These are phyloP conservation scores for Stephanodiscus minutulus DNA, from an alignment of 108 stramenopile genomes.

Conservation along the genomic window DNA sequence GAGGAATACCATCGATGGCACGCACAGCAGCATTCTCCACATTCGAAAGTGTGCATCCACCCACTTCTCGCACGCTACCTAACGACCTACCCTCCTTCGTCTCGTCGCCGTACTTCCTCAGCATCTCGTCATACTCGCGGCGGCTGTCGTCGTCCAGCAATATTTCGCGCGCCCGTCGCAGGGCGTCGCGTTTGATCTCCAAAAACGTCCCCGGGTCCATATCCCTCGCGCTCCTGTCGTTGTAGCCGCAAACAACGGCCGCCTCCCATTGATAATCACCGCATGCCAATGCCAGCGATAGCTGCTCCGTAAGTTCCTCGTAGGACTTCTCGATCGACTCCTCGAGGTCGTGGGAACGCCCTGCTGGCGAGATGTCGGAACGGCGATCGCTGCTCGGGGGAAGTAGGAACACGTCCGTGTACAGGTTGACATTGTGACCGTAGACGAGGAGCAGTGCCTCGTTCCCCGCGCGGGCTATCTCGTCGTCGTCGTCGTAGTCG, in stretches of 20 bases:
- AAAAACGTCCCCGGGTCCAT: constrained; percentile 5
- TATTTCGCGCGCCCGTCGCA: background rate
- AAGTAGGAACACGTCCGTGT: constrained; percentile 10
- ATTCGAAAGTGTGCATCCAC: too few species aligned
- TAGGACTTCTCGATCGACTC: background rate
- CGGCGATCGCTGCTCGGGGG: background rate
- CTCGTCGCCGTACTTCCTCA: background rate
- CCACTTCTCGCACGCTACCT: too few species aligned
- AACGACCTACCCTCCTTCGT: background rate
- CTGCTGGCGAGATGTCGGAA: too few species aligned
- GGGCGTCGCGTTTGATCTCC: constrained; percentile 1
- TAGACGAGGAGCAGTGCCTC: constrained; percentile 5
- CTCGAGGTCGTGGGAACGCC: background rate
- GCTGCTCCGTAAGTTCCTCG: background rate
- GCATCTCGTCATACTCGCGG: constrained; percentile 7
- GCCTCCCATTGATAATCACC: background rate
- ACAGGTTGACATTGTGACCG: constrained; percentile 14
- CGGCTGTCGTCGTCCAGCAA: constrained; percentile 3
- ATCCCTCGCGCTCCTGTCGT: background rate
- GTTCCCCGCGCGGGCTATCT: background rate
- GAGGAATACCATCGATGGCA: too few species aligned
- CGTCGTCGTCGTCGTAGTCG: background rate
- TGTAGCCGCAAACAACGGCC: background rate
- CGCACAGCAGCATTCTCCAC: too few species aligned
- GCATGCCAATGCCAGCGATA: background rate